A percentile compares a stretch with the other conserved stretches of the same genome.
These are phyloP conservation scores for Nemania diffusa DNA, from an alignment of 2,329 filamentous ascomycete genomes.

Conservation along the genomic window DNA sequence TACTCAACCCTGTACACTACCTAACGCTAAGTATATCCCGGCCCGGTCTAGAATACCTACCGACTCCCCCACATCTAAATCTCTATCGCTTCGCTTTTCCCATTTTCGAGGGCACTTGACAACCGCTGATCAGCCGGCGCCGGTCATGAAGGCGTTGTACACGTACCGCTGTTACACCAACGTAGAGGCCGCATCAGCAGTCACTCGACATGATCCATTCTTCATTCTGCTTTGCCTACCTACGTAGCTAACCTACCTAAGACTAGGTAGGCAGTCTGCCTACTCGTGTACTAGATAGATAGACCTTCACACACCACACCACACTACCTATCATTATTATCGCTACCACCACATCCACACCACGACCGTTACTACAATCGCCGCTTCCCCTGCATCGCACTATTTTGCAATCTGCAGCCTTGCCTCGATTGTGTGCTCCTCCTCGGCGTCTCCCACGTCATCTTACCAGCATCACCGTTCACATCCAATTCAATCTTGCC, in stretches of 20 bases:
- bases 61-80: conserved; percentile 28
- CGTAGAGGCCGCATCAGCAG: conserved; percentile 5
- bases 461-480: conserved; percentile 11
- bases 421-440: conserved; percentile 10
- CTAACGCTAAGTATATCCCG: not conserved
- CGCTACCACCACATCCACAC: conserved; percentile 20
- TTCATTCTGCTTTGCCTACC: conserved; percentile 7
- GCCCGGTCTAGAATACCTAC: conserved; percentile 28
- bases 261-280: too few species aligned
- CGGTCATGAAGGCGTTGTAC: conserved; percentile 16
- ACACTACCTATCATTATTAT: conserved; percentile 2
- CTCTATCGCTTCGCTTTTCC: conserved; percentile 10
- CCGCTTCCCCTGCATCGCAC: conserved; percentile 27
- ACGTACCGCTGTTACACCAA: conserved; percentile 19
- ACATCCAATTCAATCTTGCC: not conserved
- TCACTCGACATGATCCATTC: conserved; percentile 26
- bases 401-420: conserved; percentile 29
- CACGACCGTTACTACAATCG: conserved; percentile 2
- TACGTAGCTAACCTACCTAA: too few species aligned
- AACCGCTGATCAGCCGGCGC: conserved; percentile 33
- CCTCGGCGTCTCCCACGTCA: conserved; percentile 20
- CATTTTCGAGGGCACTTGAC: conserved; percentile 28
- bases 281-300: not conserved
- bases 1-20: too few species aligned
- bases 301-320: conserved; percentile 11